Percentiles rank a stretch among this genome's conserved stretches.
Evolutionary conservation across 2,329 filamentous ascomycete species (phyloP).

Genomic region (Coleophoma eucalyptorum): DNA sequence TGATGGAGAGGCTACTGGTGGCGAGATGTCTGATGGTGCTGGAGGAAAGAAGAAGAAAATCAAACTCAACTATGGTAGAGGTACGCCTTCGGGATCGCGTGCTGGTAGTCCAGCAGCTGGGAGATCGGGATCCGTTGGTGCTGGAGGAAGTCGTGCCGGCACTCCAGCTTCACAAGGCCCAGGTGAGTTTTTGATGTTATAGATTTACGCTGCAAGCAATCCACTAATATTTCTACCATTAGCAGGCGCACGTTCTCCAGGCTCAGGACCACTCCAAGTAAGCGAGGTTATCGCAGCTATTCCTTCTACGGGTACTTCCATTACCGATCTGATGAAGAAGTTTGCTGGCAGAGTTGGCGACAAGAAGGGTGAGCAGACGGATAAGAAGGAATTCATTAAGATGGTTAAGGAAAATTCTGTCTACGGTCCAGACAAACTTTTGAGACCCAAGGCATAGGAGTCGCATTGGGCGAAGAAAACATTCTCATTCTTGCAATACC

Average conservation of each 20-base stretch:
- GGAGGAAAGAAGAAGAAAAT: conserved; percentile 54
- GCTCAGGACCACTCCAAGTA: conserved; percentile 36
- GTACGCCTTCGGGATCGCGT: conserved; percentile 51
- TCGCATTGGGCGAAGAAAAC: too few species aligned
- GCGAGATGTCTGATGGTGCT: conserved; percentile 59
- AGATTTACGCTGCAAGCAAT: neutral
- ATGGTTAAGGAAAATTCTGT: conserved; percentile 52
- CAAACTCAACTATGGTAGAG: conserved; percentile 44
- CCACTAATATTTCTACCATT: neutral
- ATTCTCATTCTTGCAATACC: too few species aligned
- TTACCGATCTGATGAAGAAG: conserved; percentile 47
- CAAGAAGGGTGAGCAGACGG: conserved; percentile 45
- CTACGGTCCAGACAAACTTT: conserved; percentile 51
- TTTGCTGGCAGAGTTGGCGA: conserved; percentile 51
- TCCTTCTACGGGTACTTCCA: conserved; percentile 48
- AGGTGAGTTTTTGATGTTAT: conserved; percentile 6
- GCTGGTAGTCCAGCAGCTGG: conserved; percentile 51
- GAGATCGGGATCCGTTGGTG: conserved; percentile 11
- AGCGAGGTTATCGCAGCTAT: conserved; percentile 52
- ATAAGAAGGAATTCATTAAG: conserved; percentile 52
- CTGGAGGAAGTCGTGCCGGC: conserved; percentile 24
- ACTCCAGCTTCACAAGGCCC: conserved; percentile 19
- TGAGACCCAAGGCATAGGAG: conserved; percentile 21
- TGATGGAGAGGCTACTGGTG: conserved; percentile 69
- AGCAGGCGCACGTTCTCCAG: conserved; percentile 1